Percentiles rank a stretch among this genome's conserved stretches.
Conservation (phyloP, 768 basidiomycete species). For the Boletus rubropictus region DNA sequence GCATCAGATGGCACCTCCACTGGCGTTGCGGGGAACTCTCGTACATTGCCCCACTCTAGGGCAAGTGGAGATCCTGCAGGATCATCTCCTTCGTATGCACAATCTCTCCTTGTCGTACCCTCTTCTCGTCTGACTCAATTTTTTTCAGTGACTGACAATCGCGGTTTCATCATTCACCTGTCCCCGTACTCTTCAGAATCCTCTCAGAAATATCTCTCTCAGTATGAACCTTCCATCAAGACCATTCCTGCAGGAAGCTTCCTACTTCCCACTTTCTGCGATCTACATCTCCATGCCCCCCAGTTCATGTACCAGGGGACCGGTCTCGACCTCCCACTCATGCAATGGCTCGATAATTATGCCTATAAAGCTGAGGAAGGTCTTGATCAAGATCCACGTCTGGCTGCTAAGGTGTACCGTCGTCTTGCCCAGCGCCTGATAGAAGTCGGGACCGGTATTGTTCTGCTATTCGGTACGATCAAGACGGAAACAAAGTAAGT, state of each 20-base stretch:
- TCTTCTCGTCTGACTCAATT: constrained; percentile 1
- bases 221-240: constrained; percentile 15
- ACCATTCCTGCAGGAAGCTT: constrained; percentile 53
- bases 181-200: constrained; percentile 32
- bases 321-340: constrained; percentile 76
- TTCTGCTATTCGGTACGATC: constrained; percentile 80
- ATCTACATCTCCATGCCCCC: constrained; percentile 83
- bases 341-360: constrained; percentile 80
- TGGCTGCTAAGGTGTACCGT: constrained; percentile 65
- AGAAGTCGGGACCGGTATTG: constrained; percentile 72
- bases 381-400: constrained; percentile 53
- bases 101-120: not conserved
- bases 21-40: constrained; percentile 45
- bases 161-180: constrained; percentile 50
- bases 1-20: constrained; percentile 5
- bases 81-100: constrained; percentile 48
- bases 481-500: constrained; percentile 74
- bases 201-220: constrained; percentile 33
- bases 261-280: constrained; percentile 73
- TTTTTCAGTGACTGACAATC: constrained; percentile 27
- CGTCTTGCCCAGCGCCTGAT: constrained; percentile 61
- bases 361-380: constrained; percentile 77
- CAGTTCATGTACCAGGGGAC: constrained; percentile 87
- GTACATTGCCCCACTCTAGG: constrained; percentile 53
- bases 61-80: constrained; percentile 46